Base-by-base conservation (phyloP, 345 rosid species). In the Luvunga scandens region DNA sequence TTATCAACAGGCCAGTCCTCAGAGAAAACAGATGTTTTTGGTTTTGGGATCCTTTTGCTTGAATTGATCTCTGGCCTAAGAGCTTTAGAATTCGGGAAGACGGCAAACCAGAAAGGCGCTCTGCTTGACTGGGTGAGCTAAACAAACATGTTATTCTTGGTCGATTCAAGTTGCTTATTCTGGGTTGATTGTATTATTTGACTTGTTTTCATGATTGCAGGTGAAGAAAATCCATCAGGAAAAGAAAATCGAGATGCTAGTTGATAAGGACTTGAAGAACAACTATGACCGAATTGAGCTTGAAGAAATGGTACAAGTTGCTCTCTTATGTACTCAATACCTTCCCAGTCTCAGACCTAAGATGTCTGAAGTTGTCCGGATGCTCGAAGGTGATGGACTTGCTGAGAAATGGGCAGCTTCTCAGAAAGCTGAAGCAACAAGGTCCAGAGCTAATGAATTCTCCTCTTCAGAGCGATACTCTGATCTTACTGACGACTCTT, bases 391-490 rank as follows among this genome's bases (percentile, higher is more conserved):
- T 1, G 98, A 96, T 77, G 99, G 97, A 31, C 91, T 95, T 1
- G 98, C 93, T 5, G 98, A 95, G 84, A 95, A 89, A 83, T 92
- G 99, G 98, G 98, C 94, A 85, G 98, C 98, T 83, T 88, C 97
- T 79, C 98, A 90, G 84, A 89, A 89, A 84, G 89, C 88, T 9
- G 88, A 89, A 79, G 85, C 93, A 77, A 86, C 87, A 33, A 82
- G 88, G 83, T 83, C 88, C 38, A 85, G 86, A 82, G 89, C 86
- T 75, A 83, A 87, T 16, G 99, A 94, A 69, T 92, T 94, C 78
- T 91, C 91, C 48, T 89, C 89, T 50, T 90, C 92, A 24, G 97
- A 91, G 73, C 80, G 97, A 81, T 90, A 89, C 55, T 94, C 98
- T 2, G 99, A 96, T 82, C 97, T 91, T 42, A 91, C 98, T 0